Evolutionary conservation across 148 eudicot species (phyloP).

Genomic region (Rhododendron simsii): DNA sequence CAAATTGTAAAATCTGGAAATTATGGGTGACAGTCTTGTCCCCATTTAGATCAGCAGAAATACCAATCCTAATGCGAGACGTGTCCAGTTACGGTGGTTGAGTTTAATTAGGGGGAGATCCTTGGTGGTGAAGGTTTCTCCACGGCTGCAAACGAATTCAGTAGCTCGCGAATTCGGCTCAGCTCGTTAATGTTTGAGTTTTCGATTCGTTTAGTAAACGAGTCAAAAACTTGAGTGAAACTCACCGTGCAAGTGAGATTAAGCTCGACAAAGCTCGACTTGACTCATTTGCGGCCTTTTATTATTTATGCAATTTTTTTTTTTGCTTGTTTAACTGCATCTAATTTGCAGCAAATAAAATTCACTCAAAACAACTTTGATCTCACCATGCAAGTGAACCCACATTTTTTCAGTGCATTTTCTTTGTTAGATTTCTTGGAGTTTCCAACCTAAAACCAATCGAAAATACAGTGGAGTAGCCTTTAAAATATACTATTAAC

Average conservation of each 20-base stretch:
- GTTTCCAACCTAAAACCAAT: background rate
- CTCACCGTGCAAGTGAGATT: too few relatives aligned
- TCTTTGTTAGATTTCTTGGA: background rate
- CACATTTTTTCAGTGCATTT: background rate
- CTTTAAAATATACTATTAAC: too few relatives aligned
- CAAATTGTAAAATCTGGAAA: slow-evolving; percentile 1
- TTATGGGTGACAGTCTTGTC: slow-evolving; percentile 7
- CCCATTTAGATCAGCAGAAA: background rate
- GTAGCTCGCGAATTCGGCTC: too few relatives aligned
- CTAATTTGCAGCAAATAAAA: background rate
- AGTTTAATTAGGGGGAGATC: background rate
- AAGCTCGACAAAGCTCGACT: too few relatives aligned
- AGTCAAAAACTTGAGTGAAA: too few relatives aligned
- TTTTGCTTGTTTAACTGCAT: background rate
- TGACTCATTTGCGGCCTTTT: too few relatives aligned
- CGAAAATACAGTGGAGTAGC: background rate
- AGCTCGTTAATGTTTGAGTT: too few relatives aligned
- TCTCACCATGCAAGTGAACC: background rate
- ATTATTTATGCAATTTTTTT: background rate
- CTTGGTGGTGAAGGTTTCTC: background rate
- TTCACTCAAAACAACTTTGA: background rate
- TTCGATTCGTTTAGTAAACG: too few relatives aligned
- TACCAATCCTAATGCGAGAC: slow-evolving; percentile 1
- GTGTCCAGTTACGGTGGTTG: background rate
- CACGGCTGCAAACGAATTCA: too few relatives aligned